Base-by-base conservation (phyloP, 108 stramenopile genomes). In the Nitzschia sp. region DNA sequence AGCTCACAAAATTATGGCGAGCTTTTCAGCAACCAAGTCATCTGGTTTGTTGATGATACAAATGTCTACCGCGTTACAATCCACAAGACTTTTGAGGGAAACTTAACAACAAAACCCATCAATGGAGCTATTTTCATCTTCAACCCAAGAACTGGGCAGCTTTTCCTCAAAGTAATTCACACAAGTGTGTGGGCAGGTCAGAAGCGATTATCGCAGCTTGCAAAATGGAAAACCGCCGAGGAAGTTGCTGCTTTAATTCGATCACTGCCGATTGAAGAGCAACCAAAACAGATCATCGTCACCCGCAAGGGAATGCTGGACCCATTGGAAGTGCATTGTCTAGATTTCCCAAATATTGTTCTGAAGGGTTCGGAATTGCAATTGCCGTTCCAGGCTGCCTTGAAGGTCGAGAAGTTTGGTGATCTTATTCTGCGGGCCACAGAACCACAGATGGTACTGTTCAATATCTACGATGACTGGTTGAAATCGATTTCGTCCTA, bases 151-250 rank as follows among this genome's bases (percentile, higher is more conserved):
- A 97, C 97, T 25, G 98, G 98, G 1, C 97, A 97, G 72, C 81
- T 99, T 29, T 98, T 98, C 81, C 74, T 99, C 24, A 98, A 98
- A 83, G 96, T 99, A 61, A 98, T 98, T 62, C 98, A 99, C 86
- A 99, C 98, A 14, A 90, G 87, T 74, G 97, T 98, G 34, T 99
- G 98, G 98, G 97, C 97, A 26, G 98, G 98, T 10, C 98, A 99
- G 75, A 99, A 99, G 75, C 97, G 98, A 55, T 90, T 97, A 19
- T 95, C 95, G 0, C 96, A 97, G 83, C 94, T 99, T 43, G 98
- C 98, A 1, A 98, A 98, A 80, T 99, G 98, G 98, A 99, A 99
- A 80, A 99, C 98, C 19, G 97, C 98, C 10, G 98, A 99, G 76
- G 98, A 98, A 84, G 95, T 98, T 57, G 97, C 98, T 25, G 97